Base-by-base conservation (phyloP, 495 filamentous ascomycete species). In the Trichoderma reesei region DNA sequence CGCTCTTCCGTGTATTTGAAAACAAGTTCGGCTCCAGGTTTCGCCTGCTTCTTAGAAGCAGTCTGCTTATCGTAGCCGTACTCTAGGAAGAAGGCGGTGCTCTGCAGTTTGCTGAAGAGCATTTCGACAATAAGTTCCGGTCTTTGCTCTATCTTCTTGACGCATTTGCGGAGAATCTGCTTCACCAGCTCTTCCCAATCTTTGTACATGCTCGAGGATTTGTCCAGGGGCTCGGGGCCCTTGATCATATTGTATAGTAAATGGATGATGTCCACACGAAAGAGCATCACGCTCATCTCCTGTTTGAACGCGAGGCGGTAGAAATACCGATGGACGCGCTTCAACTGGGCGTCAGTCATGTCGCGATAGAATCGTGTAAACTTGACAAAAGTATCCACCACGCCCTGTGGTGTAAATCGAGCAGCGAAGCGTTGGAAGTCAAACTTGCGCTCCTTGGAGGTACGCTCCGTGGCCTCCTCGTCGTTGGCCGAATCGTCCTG, bases 301-400 rank as follows among this genome's bases (percentile, higher is more conserved):
- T 91, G 87, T 75, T 97, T 98, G 80, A 97, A 97, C 5, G 91
- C 92, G 48, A 96, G 83, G 1, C 94, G 87, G 67, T 98, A 93
- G 74, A 99, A 93, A 69, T 94, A 98, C 9, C 94, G 90, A 75
- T 98, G 93, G 31, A 88, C 90, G 4, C 95, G 86, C 76, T 98
- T 99, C 60, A 97, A 77, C 72, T 98, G 95, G 46, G 85, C 79
- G 2, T 84, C 77, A 64, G 85, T 79, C n/a, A 99, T 80, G 65
- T 98, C 94, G 33, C 80, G 81, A 71, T 96, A 97, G 73, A 82
- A 94, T 59, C 80, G 82, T 5, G 88, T 85, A 66, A 97, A 91
- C 8, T 82, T 72, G 42, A 97, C 81, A 68, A 94, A 99, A 0
- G 94, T 96, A 69, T 98, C 87, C 60, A 98, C 84, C 62, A 90